Conservation (phyloP, 2,329 filamentous ascomycete genomes). For the Fulvia fulva region DNA sequence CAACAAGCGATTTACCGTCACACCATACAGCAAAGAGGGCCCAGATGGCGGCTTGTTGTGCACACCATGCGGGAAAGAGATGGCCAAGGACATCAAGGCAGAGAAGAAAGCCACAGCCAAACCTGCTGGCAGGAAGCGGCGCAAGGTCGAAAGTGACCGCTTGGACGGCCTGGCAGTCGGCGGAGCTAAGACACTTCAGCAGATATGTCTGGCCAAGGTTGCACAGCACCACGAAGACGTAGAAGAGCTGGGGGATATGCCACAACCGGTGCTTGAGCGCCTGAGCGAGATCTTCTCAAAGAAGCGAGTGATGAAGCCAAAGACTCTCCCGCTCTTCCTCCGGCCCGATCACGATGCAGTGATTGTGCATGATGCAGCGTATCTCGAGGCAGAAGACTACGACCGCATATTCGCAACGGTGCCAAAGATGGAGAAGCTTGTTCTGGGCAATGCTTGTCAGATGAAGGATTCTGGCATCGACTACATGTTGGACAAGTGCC, state of each 20-base stretch:
- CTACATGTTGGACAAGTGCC: conserved; percentile 71
- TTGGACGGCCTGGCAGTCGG: conserved; percentile 67
- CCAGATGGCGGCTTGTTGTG: conserved; percentile 85
- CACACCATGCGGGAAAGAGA: conserved; percentile 70
- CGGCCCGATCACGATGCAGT: conserved; percentile 53
- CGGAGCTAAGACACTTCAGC: conserved; percentile 66
- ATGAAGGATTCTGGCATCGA: conserved; percentile 82
- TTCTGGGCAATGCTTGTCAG: conserved; percentile 81
- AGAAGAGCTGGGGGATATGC: conserved; percentile 62
- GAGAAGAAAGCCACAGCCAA: conserved; percentile 56
- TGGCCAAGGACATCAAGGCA: conserved; percentile 62
- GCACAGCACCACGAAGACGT: conserved; percentile 61
- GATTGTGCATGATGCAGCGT: conserved; percentile 60
- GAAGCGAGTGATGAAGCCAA: conserved; percentile 54
- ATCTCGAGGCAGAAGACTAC: conserved; percentile 71
- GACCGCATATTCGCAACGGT: conserved; percentile 74
- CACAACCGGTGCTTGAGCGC: conserved; percentile 52
- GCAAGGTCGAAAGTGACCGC: conserved; percentile 77
- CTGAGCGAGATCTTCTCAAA: conserved; percentile 63
- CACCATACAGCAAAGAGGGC: conserved; percentile 77
- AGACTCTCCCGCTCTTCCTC: conserved; percentile 48
- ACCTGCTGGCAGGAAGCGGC: conserved; percentile 57
- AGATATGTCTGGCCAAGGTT: conserved; percentile 61
- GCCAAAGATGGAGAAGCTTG: conserved; percentile 64
- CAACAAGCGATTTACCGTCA: conserved; percentile 86